Evolutionary conservation across 129 eudicot genomes (phyloP).

Genomic region (Sambucus nigra): DNA sequence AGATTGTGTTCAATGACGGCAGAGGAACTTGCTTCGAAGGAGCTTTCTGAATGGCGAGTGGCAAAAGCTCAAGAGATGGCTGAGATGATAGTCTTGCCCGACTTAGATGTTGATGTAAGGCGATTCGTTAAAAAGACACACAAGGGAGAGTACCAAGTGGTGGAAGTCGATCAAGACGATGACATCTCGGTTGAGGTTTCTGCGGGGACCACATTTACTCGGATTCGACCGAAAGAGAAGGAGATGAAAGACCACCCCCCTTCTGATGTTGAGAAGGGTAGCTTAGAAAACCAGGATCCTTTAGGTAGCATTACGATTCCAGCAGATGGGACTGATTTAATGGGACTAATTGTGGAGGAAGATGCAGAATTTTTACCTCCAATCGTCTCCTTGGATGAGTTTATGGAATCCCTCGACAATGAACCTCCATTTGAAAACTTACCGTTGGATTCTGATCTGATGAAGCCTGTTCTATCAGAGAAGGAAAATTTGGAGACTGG

Average conservation of each 20-base stretch:
- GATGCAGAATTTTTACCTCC: constrained; percentile 79
- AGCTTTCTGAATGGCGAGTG: constrained; percentile 85
- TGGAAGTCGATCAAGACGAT: constrained; percentile 61
- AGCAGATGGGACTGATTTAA: constrained; percentile 54
- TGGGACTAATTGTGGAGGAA: constrained; percentile 84
- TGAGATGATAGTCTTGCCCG: constrained; percentile 81
- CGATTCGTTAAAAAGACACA: constrained; percentile 85
- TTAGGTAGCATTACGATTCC: constrained; percentile 52
- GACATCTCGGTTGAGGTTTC: constrained; percentile 55
- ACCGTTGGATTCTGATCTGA: constrained; percentile 29
- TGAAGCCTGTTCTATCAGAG: constrained; percentile 1
- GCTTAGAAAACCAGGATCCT: constrained; percentile 25
- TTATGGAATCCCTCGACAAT: constrained; percentile 65
- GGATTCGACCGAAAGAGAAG: constrained; percentile 17
- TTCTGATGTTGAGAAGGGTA: constrained; percentile 16
- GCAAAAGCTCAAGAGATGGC: constrained; percentile 84
- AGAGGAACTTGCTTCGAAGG: constrained; percentile 94
- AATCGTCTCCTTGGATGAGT: constrained; percentile 71
- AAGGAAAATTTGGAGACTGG: constrained; percentile 21
- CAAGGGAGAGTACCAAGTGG: constrained; percentile 84
- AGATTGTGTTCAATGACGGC: constrained; percentile 83
- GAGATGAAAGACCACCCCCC: constrained; percentile 22
- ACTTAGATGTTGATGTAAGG: constrained; percentile 56
- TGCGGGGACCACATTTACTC: constrained; percentile 24
- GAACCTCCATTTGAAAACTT: constrained; percentile 82